Percentiles rank a stretch among this genome's conserved stretches.
Evolutionary conservation across 805 yeast genomes (phyloP).

Genomic region (Kurtzmaniella fragi): DNA sequence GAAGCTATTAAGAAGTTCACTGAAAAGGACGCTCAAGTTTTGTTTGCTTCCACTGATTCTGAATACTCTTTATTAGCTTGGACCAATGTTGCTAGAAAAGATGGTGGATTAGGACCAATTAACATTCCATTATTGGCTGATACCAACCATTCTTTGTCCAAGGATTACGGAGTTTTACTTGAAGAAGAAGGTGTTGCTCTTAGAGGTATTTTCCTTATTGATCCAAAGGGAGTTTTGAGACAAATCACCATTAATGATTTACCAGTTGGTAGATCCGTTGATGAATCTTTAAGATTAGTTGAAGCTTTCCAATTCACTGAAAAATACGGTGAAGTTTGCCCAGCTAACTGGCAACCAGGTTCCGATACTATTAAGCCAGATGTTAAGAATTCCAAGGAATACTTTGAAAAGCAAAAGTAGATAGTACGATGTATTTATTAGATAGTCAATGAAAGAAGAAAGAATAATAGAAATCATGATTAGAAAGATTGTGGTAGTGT

Average conservation of each 20-base stretch:
- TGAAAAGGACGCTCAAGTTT: constrained; percentile 80
- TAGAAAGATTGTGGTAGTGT: no score
- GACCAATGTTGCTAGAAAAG: constrained; percentile 95
- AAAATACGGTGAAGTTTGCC: constrained; percentile 98
- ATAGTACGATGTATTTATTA: constrained; percentile 1
- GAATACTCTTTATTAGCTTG: constrained; percentile 97
- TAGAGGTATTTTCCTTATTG: constrained; percentile 97
- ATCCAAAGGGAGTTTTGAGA: constrained; percentile 92
- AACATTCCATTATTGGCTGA: constrained; percentile 94
- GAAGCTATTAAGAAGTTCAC: constrained; percentile 89
- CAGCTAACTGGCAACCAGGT: constrained; percentile 96
- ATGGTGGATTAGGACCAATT: constrained; percentile 97
- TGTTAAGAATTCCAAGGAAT: constrained; percentile 82
- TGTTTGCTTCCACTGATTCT: constrained; percentile 97
- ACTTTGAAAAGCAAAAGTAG: constrained; percentile 86
- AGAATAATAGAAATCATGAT: no score
- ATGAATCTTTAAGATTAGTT: constrained; percentile 93
- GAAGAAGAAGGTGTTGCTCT: constrained; percentile 96
- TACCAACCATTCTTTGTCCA: constrained; percentile 91
- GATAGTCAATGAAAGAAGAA: no score
- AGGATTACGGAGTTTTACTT: constrained; percentile 94
- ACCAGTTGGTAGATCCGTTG: constrained; percentile 99
- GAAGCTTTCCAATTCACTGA: constrained; percentile 99
- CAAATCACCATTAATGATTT: constrained; percentile 97
- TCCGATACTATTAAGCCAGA: constrained; percentile 75